These are phyloP conservation scores for Alternaria sp. DNA, from an alignment of 2,329 filamentous ascomycete genomes.

Conservation along the genomic window DNA sequence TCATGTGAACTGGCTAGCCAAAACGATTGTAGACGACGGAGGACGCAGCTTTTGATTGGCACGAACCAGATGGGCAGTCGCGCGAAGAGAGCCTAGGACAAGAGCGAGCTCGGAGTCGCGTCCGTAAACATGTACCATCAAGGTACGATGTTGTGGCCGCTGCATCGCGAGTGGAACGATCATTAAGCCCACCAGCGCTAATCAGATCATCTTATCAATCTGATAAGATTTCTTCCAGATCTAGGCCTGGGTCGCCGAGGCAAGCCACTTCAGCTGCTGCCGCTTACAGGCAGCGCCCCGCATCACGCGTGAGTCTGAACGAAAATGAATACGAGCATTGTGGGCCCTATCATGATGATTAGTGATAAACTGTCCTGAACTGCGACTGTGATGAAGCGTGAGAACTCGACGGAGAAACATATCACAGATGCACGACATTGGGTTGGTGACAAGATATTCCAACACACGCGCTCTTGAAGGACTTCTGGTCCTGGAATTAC, in stretches of 20 bases:
- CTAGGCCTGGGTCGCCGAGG: constrained; percentile 16
- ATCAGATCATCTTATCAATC: constrained; percentile 36
- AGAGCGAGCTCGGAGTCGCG: neutral
- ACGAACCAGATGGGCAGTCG: neutral
- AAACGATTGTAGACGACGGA: neutral
- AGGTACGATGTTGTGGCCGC: neutral
- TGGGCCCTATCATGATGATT: neutral
- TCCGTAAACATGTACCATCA: neutral
- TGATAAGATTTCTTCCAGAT: constrained; percentile 28
- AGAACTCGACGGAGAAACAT: neutral
- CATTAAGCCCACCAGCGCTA: neutral
- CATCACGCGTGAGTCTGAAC: neutral
- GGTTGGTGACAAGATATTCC: neutral
- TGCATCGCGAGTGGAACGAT: neutral
- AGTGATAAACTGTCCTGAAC: neutral
- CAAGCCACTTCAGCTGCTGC: constrained; percentile 4
- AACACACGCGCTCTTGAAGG: neutral
- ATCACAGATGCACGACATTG: neutral
- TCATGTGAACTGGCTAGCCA: neutral
- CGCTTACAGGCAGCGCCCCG: constrained; percentile 4
- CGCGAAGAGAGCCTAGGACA: neutral
- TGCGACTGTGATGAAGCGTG: neutral
- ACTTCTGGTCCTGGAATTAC: neutral
- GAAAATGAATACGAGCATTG: constrained; percentile 7
- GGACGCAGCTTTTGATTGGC: neutral